These are phyloP conservation scores for Nyctanthes arbortristis DNA, from an alignment of 257 asterid genomes.

Conservation along the genomic window DNA sequence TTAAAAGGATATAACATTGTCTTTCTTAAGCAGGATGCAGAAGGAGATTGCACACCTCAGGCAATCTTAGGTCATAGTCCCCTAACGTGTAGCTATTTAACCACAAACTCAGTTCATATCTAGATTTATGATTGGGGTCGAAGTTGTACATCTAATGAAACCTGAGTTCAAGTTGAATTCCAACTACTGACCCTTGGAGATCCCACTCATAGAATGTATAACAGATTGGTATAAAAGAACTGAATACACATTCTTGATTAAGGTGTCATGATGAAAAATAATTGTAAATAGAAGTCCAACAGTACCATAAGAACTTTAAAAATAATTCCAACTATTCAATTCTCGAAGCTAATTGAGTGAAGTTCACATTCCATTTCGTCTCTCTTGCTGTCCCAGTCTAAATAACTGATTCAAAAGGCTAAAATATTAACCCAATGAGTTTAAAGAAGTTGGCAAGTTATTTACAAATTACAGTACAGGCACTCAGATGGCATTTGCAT, in stretches of 20 bases:
- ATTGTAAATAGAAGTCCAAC: not conserved
- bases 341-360: not conserved
- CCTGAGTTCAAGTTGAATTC: not conserved
- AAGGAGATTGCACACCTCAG: not conserved
- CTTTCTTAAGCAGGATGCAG: not conserved
- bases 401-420: not conserved
- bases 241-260: not conserved
- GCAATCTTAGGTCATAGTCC: not conserved
- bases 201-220: not conserved
- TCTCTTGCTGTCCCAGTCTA: no score
- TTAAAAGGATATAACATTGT: not conserved
- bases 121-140: not conserved
- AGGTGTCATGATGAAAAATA: not conserved
- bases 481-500: constrained; percentile 10
- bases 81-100: not conserved
- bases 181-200: not conserved
- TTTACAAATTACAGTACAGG: not conserved
- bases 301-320: not conserved
- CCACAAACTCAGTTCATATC: not conserved
- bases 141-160: not conserved
- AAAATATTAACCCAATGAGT: not conserved
- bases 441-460: not conserved
- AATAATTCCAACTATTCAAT: not conserved
- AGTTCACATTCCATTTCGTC: no score
- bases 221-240: not conserved